phyloP scores from a whole-genome alignment of 768 basidiomycete species.

The Leccinum olivaceopallidum region DNA sequence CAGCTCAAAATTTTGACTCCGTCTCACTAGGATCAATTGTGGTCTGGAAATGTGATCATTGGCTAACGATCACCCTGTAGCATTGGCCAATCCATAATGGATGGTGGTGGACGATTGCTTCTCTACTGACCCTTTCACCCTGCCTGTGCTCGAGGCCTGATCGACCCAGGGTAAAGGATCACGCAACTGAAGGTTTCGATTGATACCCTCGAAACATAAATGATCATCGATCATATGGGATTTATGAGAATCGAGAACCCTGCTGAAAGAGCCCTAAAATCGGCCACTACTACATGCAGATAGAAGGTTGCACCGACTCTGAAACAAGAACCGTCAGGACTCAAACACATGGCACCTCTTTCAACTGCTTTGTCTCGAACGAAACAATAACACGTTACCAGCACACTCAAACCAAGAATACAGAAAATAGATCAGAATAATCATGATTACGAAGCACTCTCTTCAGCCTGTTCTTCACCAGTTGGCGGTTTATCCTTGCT shows the following conservation, averaged over 20 bases:
- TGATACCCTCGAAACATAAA: neutral
- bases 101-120: neutral
- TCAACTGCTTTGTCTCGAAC: neutral
- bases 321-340: neutral
- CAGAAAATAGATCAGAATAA: conserved; percentile 7
- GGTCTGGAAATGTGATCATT: neutral
- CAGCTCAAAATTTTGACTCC: neutral
- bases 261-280: neutral
- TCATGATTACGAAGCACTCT: conserved; percentile 20
- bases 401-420: conserved; percentile 8
- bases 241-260: neutral
- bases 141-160: neutral
- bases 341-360: neutral
- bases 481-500: conserved; percentile 21
- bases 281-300: neutral
- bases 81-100: neutral
- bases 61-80: neutral
- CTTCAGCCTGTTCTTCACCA: conserved; percentile 20
- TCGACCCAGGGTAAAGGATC: neutral
- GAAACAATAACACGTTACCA: neutral
- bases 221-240: neutral
- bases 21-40: neutral
- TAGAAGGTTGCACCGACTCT: neutral
- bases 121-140: neutral
- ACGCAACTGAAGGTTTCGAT: neutral